phyloP scores from a whole-genome alignment of 2,329 filamentous ascomycete species.

The Erysiphe pulchra region DNA sequence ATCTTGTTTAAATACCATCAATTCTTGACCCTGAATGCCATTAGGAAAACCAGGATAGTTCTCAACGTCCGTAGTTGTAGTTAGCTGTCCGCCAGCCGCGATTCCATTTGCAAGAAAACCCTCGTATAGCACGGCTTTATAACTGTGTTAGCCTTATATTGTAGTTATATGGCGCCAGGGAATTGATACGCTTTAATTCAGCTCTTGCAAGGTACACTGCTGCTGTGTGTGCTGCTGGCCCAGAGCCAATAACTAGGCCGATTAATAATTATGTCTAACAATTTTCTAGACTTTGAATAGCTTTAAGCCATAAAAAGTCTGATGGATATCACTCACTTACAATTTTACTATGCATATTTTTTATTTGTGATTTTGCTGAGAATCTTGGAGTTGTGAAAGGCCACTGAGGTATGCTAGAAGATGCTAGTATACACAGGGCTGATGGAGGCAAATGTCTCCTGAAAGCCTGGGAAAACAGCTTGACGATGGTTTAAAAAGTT shows the following conservation, averaged over 20 bases:
- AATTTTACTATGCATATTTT: conserved; percentile 75
- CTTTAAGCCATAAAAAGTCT: not conserved
- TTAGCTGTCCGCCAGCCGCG: conserved; percentile 85
- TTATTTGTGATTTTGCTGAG: conserved; percentile 14
- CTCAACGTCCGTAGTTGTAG: conserved; percentile 93
- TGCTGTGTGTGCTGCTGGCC: conserved; percentile 90
- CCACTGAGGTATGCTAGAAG: conserved; percentile 25
- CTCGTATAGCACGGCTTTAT: conserved; percentile 62
- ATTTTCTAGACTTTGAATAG: no score
- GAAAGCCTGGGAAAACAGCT: conserved; percentile 75
- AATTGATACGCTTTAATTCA: conserved; percentile 45
- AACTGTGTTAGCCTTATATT: not conserved
- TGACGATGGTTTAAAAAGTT: conserved; percentile 31
- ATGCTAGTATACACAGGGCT: conserved; percentile 45
- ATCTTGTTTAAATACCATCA: conserved; percentile 32
- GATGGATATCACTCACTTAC: conserved; percentile 39
- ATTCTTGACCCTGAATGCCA: conserved; percentile 59
- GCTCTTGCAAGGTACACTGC: conserved; percentile 89
- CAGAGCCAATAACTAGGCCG: conserved; percentile 60
- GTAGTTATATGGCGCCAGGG: not conserved
- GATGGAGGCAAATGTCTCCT: conserved; percentile 51
- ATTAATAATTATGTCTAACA: not conserved
- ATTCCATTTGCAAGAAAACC: conserved; percentile 95
- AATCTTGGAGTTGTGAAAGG: conserved; percentile 6
- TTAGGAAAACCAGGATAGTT: conserved; percentile 92